Conservation (phyloP, 805 yeast species). For the Vanderwaltozyma polyspora region DNA sequence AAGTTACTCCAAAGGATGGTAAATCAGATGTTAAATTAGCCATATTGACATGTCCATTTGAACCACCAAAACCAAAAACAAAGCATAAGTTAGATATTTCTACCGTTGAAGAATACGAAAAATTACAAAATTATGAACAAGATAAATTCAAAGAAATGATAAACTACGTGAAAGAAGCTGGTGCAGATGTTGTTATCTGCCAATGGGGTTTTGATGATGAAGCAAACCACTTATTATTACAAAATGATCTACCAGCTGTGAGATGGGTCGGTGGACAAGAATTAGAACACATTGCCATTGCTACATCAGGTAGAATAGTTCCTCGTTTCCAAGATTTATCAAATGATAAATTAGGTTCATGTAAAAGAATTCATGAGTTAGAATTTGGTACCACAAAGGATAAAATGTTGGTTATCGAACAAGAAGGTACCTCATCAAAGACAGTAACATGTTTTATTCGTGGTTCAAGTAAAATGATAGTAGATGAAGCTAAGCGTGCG, state of each 20-base stretch:
- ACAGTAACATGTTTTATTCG: conserved; percentile 90
- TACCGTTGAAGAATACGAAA: conserved; percentile 86
- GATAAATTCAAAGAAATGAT: conserved; percentile 88
- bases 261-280: conserved; percentile 99
- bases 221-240: conserved; percentile 84
- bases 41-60: conserved; percentile 95
- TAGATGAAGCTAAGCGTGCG: conserved; percentile 93
- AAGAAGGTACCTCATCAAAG: conserved; percentile 61
- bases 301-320: conserved; percentile 93
- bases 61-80: conserved; percentile 99
- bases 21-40: conserved; percentile 71
- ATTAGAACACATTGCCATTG: conserved; percentile 89
- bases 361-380: conserved; percentile 75
- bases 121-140: conserved; percentile 84
- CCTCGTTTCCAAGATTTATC: conserved; percentile 92
- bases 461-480: conserved; percentile 96
- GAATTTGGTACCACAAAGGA: conserved; percentile 96
- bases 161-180: conserved; percentile 68
- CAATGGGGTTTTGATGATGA: conserved; percentile 99
- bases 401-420: conserved; percentile 89
- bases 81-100: conserved; percentile 92
- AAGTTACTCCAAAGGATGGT: conserved; percentile 31
- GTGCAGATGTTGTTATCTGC: conserved; percentile 93
- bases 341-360: conserved; percentile 72
- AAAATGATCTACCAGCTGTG: conserved; percentile 86